Conservation (phyloP, 129 eudicot genomes). For the Ambrosia trifida region DNA sequence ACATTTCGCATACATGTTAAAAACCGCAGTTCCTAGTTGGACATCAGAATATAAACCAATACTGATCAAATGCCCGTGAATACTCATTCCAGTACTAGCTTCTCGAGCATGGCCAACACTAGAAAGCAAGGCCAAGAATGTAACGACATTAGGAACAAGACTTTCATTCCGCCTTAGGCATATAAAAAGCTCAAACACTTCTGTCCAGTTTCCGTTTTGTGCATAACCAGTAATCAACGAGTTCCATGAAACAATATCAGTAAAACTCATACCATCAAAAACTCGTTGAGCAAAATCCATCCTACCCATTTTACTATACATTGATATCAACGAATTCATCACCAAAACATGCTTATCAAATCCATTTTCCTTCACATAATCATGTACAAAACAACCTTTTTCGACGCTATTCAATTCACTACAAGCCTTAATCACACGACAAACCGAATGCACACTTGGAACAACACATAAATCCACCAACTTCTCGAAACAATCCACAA, state of each 20-base stretch:
- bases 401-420: constrained; percentile 29
- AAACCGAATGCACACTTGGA: constrained; percentile 29
- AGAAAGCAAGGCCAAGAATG: constrained; percentile 34
- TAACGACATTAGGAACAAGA: constrained; percentile 38
- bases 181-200: constrained; percentile 36
- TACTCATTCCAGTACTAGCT: constrained; percentile 36
- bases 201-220: constrained; percentile 26
- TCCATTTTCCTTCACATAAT: constrained; percentile 33
- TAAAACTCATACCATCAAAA: constrained; percentile 27
- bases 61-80: constrained; percentile 41
- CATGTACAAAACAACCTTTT: constrained; percentile 36
- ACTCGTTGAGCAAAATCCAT: constrained; percentile 39
- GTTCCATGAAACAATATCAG: constrained; percentile 49
- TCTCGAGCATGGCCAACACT: constrained; percentile 30
- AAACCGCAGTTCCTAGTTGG: constrained; percentile 43
- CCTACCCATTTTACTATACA: constrained; percentile 47
- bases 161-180: constrained; percentile 20
- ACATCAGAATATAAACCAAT: constrained; percentile 34
- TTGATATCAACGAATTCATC: constrained; percentile 42
- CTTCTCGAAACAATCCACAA: constrained; percentile 33
- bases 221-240: constrained; percentile 43
- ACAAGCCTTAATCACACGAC: constrained; percentile 42
- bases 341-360: constrained; percentile 23
- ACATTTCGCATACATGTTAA: constrained; percentile 53
- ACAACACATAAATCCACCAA: constrained; percentile 22